These are phyloP conservation scores for Penicillium subrubescens DNA, from an alignment of 495 filamentous ascomycete species.

Conservation along the genomic window DNA sequence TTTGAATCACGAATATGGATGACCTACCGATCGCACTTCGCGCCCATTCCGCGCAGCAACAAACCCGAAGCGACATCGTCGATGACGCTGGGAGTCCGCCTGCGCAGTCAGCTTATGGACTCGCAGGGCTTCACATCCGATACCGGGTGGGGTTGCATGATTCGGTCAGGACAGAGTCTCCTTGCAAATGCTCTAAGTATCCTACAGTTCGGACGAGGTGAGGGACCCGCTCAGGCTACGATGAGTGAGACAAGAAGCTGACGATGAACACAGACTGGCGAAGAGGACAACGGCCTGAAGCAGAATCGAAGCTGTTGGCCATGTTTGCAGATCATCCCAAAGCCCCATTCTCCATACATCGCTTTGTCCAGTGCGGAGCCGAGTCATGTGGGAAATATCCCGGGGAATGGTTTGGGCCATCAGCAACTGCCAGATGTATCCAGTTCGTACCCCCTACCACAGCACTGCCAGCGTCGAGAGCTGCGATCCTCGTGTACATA, in stretches of 20 bases:
- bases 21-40: slow-evolving; percentile 90
- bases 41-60: slow-evolving; percentile 75
- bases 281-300: slow-evolving; percentile 53
- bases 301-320: slow-evolving; percentile 74
- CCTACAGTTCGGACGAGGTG: slow-evolving; percentile 77
- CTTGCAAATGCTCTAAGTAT: slow-evolving; percentile 81
- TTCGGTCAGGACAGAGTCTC: slow-evolving; percentile 90
- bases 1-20: slow-evolving; percentile 96
- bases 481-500: not conserved
- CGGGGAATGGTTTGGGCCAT: slow-evolving; percentile 99
- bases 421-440: slow-evolving; percentile 93
- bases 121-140: slow-evolving; percentile 87
- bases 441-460: slow-evolving; percentile 60
- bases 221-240: not conserved
- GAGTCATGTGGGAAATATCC: slow-evolving; percentile 89
- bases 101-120: slow-evolving; percentile 79
- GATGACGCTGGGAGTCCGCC: slow-evolving; percentile 82
- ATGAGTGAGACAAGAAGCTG: slow-evolving; percentile 19
- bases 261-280: slow-evolving; percentile 70
- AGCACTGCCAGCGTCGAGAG: not conserved
- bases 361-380: slow-evolving; percentile 87
- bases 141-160: slow-evolving; percentile 99
- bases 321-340: slow-evolving; percentile 86
- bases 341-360: slow-evolving; percentile 93
- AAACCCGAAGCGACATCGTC: slow-evolving; percentile 67